Conservation (phyloP, 495 filamentous ascomycete species). For the Penicillium ochrochloron region DNA sequence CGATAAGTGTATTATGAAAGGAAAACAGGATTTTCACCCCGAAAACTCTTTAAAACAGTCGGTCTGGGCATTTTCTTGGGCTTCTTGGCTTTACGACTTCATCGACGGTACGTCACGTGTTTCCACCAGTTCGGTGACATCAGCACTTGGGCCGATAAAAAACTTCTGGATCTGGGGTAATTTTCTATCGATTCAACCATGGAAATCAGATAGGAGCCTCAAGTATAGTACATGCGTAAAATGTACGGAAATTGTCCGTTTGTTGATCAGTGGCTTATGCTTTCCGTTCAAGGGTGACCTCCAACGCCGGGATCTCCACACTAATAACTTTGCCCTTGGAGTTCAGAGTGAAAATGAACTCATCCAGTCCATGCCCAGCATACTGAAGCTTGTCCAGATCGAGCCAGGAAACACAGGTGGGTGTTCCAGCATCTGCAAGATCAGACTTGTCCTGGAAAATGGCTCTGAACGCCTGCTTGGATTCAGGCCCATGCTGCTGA, state of each 20-base stretch:
- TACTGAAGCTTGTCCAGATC: conserved; percentile 49
- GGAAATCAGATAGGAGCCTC: background rate
- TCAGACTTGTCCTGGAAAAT: conserved; percentile 47
- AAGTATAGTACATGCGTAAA: background rate
- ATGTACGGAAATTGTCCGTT: background rate
- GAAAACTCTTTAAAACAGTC: background rate
- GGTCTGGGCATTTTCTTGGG: conserved; percentile 19
- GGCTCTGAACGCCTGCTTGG: conserved; percentile 47
- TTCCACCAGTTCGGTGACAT: background rate
- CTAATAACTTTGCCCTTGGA: conserved; percentile 42
- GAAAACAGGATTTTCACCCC: background rate
- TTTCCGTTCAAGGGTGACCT: conserved; percentile 24
- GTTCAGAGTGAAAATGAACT: conserved; percentile 55
- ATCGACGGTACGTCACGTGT: conserved; percentile 11
- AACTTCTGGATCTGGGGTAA: background rate
- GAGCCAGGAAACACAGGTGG: conserved; percentile 53
- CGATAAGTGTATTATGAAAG: background rate
- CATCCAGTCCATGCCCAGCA: conserved; percentile 49
- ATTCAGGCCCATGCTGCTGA: conserved; percentile 12
- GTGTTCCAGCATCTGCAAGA: conserved; percentile 31
- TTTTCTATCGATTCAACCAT: background rate
- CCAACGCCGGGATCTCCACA: conserved; percentile 50
- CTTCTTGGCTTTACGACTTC: conserved; percentile 14
- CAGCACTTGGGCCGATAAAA: background rate
- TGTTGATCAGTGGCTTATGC: background rate